phyloP scores from a whole-genome alignment of 441 rosid genomes.

The Manihot esculenta region DNA sequence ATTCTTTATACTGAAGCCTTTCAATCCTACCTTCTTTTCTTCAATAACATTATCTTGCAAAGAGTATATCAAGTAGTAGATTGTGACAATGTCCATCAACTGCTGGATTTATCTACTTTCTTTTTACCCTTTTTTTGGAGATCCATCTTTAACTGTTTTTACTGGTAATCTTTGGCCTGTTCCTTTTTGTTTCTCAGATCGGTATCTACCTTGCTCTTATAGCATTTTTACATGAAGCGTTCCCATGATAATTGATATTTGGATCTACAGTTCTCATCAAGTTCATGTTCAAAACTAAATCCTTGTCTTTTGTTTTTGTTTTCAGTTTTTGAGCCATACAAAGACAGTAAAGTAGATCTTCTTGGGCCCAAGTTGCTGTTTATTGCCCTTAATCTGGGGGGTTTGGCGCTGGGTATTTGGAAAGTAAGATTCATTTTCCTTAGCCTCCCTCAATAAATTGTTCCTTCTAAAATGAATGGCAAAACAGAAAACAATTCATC shows the following conservation, averaged over 20 bases:
- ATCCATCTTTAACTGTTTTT: background rate
- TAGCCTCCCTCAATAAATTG: background rate
- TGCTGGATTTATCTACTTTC: background rate
- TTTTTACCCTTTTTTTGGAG: background rate
- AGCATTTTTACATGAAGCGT: background rate
- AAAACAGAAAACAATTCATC: conserved; percentile 3
- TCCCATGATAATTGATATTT: background rate
- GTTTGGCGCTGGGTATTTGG: conserved; percentile 93
- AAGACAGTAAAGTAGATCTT: conserved; percentile 87
- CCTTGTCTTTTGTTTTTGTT: conserved; percentile 1
- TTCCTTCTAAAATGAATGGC: background rate
- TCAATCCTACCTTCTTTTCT: too few species aligned
- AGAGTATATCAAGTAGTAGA: background rate
- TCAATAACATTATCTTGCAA: background rate
- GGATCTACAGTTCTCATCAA: background rate
- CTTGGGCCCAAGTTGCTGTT: conserved; percentile 84
- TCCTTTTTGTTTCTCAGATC: background rate
- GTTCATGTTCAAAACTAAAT: conserved; percentile 1
- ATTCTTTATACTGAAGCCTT: background rate
- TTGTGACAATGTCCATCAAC: background rate
- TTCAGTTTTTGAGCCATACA: conserved; percentile 98
- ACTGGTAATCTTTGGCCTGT: background rate
- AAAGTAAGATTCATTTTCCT: conserved; percentile 53
- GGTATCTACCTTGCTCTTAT: background rate
- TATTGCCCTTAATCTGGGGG: conserved; percentile 92